Percentiles rank a stretch among this genome's conserved stretches.
Evolutionary conservation across 2,329 filamentous ascomycete species (phyloP).

Genomic region (Penicillium sclerotigenum): DNA sequence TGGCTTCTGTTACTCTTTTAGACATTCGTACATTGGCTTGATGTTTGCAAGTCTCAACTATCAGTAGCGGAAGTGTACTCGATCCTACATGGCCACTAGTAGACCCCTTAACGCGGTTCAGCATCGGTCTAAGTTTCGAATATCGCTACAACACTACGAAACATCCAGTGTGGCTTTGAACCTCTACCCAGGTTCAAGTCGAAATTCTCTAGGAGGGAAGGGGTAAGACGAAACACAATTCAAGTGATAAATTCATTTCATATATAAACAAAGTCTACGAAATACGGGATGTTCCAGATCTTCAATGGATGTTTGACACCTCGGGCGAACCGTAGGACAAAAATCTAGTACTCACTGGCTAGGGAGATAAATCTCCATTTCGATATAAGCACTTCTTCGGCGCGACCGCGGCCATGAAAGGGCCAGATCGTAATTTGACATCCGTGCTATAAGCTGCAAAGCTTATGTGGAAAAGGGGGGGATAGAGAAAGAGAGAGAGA

Average conservation of each 20-base stretch:
- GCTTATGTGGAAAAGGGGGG: slow-evolving; percentile 19
- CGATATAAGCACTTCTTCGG: slow-evolving; percentile 97
- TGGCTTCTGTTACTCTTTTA: not conserved
- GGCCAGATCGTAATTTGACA: slow-evolving; percentile 99
- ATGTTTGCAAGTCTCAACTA: not conserved
- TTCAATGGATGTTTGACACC: slow-evolving; percentile 47
- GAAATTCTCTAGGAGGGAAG: not conserved
- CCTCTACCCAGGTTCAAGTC: too few species aligned
- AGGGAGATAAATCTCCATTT: slow-evolving; percentile 25
- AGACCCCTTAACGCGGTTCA: not conserved
- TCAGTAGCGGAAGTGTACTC: not conserved
- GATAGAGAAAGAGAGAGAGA: not conserved
- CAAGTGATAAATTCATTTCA: not conserved
- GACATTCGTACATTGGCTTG: not conserved
- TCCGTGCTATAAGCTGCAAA: slow-evolving; percentile 67
- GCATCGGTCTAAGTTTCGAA: not conserved
- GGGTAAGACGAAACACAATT: not conserved
- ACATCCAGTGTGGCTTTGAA: not conserved
- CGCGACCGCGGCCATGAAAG: slow-evolving; percentile 85
- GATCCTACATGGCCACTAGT: not conserved
- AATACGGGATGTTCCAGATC: slow-evolving; percentile 38
- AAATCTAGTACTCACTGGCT: slow-evolving; percentile 46
- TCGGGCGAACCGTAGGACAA: slow-evolving; percentile 33
- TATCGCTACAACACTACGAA: too few species aligned
- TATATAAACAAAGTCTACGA: not conserved